Evolutionary conservation across 2,329 filamentous ascomycete genomes (phyloP).

Genomic region (Aspergillus udagawae): DNA sequence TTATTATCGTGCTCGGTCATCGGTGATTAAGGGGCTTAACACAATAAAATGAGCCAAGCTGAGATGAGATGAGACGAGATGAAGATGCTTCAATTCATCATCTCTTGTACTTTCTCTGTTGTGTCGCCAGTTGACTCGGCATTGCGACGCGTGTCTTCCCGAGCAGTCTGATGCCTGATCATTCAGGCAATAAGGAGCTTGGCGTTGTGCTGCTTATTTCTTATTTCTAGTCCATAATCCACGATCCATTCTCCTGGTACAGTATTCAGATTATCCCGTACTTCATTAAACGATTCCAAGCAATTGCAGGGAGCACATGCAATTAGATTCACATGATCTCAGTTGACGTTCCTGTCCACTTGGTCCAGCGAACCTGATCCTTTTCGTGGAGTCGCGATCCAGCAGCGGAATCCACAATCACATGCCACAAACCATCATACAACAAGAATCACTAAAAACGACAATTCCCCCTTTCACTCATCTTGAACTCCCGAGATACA

Average conservation of each 20-base stretch:
- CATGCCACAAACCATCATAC: background rate
- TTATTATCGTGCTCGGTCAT: background rate
- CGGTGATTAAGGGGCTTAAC: background rate
- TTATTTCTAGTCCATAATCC: background rate
- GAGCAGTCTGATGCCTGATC: too few relatives aligned
- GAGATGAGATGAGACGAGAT: background rate
- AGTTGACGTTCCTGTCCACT: background rate
- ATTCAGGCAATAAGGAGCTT: too few relatives aligned
- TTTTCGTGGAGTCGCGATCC: background rate
- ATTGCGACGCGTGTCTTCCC: too few relatives aligned
- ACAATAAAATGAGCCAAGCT: too few relatives aligned
- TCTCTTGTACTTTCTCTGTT: background rate
- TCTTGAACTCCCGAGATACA: background rate
- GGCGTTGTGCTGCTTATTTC: too few relatives aligned
- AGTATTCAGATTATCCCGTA: background rate
- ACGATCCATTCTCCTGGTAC: background rate
- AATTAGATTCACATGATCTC: background rate
- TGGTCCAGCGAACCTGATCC: background rate
- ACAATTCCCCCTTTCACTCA: background rate
- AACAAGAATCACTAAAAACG: background rate
- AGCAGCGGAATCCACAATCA: background rate
- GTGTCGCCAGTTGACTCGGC: background rate
- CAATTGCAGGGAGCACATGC: too few relatives aligned
- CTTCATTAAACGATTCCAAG: too few relatives aligned
- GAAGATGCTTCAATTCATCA: background rate